phyloP scores from a whole-genome alignment of 352 stramenopile species.

The Pythium dissotocum region DNA sequence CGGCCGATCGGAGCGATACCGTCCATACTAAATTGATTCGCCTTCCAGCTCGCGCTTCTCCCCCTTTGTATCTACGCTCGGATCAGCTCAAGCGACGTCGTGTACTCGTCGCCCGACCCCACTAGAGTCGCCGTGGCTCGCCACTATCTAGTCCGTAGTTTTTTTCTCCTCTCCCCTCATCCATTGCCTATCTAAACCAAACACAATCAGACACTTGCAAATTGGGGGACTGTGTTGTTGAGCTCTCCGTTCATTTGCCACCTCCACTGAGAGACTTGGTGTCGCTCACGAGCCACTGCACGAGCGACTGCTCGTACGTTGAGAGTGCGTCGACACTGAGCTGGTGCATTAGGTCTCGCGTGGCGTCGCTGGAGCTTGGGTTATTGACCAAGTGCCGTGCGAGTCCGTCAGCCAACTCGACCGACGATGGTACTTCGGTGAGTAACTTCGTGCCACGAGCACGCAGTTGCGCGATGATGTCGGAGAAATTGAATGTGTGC shows the following conservation, averaged over 20 bases:
- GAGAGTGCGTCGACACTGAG: constrained; percentile 35
- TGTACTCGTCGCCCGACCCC: not conserved
- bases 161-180: not conserved
- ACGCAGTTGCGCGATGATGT: constrained; percentile 39
- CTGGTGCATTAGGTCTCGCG: constrained; percentile 22
- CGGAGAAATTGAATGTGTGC: constrained; percentile 70
- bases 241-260: not conserved
- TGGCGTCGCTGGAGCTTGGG: not conserved
- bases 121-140: not conserved
- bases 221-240: not conserved
- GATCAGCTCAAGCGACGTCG: not conserved
- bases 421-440: not conserved
- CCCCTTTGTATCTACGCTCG: constrained; percentile 12
- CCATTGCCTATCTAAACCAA: constrained; percentile 3
- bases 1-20: constrained; percentile 79
- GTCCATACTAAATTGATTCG: constrained; percentile 64
- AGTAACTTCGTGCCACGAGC: not conserved
- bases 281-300: constrained; percentile 37
- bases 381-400: not conserved
- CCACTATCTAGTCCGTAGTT: not conserved
- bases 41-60: not conserved
- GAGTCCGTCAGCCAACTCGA: constrained; percentile 4
- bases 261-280: not conserved
- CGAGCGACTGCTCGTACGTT: constrained; percentile 37
- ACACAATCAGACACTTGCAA: constrained; percentile 6